Conservation (phyloP, 2,329 filamentous ascomycete species). For the Triangularia setosa region DNA sequence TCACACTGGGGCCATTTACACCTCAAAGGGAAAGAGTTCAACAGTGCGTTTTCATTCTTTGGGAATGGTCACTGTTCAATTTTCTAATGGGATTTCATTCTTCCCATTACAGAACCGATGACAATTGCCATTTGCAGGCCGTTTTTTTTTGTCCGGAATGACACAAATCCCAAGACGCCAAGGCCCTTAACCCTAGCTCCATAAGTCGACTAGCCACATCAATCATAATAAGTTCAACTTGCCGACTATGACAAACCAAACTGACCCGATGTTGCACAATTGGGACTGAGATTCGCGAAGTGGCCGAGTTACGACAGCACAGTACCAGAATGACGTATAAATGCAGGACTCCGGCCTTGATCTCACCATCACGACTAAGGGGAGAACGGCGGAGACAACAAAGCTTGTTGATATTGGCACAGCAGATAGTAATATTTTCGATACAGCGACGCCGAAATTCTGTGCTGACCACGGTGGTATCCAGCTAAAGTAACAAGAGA, state of each 20-base stretch:
- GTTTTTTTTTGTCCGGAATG: background rate
- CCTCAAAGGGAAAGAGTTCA: background rate
- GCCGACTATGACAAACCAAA: background rate
- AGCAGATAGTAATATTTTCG: no score
- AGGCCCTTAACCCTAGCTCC: background rate
- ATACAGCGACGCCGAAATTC: no score
- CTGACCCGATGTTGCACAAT: background rate
- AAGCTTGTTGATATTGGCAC: no score
- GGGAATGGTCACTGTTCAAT: background rate
- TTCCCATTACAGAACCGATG: background rate
- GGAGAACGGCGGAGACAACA: no score
- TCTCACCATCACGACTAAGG: no score
- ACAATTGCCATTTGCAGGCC: background rate
- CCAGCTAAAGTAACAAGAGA: no score
- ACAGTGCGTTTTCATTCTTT: background rate
- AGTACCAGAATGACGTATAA: no score
- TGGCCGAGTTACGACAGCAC: no score
- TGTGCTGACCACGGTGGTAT: no score
- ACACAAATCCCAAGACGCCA: background rate
- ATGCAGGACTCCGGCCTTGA: no score
- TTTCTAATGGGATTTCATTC: background rate
- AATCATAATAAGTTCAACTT: background rate
- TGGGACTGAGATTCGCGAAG: no score
- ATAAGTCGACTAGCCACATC: background rate
- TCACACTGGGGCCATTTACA: background rate